Evolutionary conservation across 257 asterid genomes (phyloP), one percentile per base, ranked within the genome.

Genomic region (Perilla frutescens): DNA sequence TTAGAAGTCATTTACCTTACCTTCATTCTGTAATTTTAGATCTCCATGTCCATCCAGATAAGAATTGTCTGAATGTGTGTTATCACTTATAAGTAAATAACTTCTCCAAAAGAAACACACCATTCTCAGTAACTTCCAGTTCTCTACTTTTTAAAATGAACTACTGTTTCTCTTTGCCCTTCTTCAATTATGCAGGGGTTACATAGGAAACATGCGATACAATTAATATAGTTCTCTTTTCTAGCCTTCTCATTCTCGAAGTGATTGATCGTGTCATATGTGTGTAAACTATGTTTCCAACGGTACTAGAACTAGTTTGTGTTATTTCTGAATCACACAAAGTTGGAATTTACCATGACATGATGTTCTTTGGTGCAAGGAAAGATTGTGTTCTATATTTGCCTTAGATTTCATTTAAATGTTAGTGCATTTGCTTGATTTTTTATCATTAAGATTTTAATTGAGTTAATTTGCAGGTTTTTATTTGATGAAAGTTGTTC

Each of bases 401-500:
- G 55, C 68, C 71, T 68, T 8, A 55, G 29, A 1, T 55, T 58
- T 41, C 43, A 36, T 9, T 54, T 44, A 55, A 53, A 43, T 49
- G 66, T 54, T n/a, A n/a, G n/a, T 11, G n/a, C 31, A 54, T 61
- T 68, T 60, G 54, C 72, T 66, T 70, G 50, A 61, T 56, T 36
- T 72, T 47, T 72, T 47, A 15, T 9, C 32, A 61, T 73, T 50
- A 15, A 3, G 43, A 32, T 44, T 73, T 75, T 64, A 50, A 73
- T 61, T 64, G 60, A 29, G 48, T 62, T 71, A 29, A 31, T 68
- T 53, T 83, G 81, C 89, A 90, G 96, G 88, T 92, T 92, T 81
- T 82, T 92, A 73, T 90, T 87, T 77, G 96, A 92, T 80, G 90
- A 87, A 71, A 88, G 81, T 68, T 90, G 96, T 79, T 79, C 95